Evolutionary conservation across 2,329 filamentous ascomycete genomes (phyloP).

Genomic region (Boeremia lycopersici): DNA sequence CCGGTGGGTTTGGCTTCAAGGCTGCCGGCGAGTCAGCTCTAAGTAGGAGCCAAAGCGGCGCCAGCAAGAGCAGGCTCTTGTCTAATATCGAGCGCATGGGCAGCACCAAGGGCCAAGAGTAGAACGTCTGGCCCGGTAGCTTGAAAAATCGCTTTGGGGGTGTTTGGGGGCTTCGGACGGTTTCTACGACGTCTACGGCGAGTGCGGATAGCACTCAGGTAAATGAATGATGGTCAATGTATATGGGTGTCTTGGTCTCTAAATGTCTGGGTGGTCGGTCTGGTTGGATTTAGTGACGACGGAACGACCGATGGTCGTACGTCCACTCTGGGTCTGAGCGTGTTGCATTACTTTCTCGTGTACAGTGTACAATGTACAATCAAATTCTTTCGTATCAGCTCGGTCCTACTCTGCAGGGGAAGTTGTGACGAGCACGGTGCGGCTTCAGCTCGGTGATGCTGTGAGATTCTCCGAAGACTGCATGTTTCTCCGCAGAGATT

Average conservation of each 20-base stretch:
- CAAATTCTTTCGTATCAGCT: neutral
- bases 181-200: constrained; percentile 10
- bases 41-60: constrained; percentile 41
- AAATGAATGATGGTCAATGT: constrained; percentile 6
- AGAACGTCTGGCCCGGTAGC: constrained; percentile 16
- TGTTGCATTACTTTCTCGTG: neutral
- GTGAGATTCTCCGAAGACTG: no score
- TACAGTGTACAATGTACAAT: neutral
- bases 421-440: no score
- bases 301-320: constrained; percentile 10
- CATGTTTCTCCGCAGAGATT: no score
- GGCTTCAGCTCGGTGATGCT: neutral
- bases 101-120: constrained; percentile 46
- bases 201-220: neutral
- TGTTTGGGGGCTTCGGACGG: constrained; percentile 7
- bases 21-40: constrained; percentile 35
- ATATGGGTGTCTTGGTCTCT: constrained; percentile 5
- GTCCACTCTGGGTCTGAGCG: neutral
- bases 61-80: constrained; percentile 73
- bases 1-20: constrained; percentile 50
- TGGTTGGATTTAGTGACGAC: neutral
- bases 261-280: neutral
- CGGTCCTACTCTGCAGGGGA: no score
- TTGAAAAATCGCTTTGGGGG: constrained; percentile 1
- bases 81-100: constrained; percentile 90